Evolutionary conservation across 1,284 basidiomycete genomes (phyloP), one percentile per base, ranked within the genome.

Genomic region (Fomitopsis pinicola): DNA sequence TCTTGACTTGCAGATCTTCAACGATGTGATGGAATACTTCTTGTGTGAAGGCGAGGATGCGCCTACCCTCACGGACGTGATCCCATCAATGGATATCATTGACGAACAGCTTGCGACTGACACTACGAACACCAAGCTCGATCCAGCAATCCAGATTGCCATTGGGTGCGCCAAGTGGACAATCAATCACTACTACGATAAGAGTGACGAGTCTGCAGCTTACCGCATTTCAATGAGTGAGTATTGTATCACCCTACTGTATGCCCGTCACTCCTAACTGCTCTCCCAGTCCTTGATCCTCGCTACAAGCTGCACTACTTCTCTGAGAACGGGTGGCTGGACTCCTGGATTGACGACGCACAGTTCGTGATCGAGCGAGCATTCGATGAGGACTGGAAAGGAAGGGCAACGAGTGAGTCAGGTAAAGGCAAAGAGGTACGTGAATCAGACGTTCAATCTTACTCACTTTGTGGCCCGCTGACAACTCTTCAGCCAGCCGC

Each of bases 31-130:
- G 0, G 63, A 70, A 0, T 75, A 68, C 61, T 77, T 77, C 63
- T 77, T 69, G 1, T 56, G 62, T 17, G 58, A 57, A 1, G 44
- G 44, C n/a, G 10, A 45, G n/a, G 19, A 45, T 9, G 66, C 59
- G 0, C 64, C 72, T 0, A 70, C 60, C 50, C 55, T 77, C 26
- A 63, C 71, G 0, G 65, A 42, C 0, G 71, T 78, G 1, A 75
- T 77, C 44, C 75, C 74, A 1, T 69, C 71, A 1, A 77, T 77
- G 73, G 76, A 77, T 55, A 55, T 63, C 33, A 66, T 76, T 26
- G 67, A 76, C 54, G 35, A 66, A n/a, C 9, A 60, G 1, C 63
- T 76, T 14, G 60, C 69, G 0, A 71, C 57, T 1, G 30, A 61
- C 5, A 17, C 67, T 0, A 15, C 60, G 1, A 9, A 65, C 60